Evolutionary conservation across 495 filamentous ascomycete species (phyloP).

Genomic region (Sphaerosporella brunnea): DNA sequence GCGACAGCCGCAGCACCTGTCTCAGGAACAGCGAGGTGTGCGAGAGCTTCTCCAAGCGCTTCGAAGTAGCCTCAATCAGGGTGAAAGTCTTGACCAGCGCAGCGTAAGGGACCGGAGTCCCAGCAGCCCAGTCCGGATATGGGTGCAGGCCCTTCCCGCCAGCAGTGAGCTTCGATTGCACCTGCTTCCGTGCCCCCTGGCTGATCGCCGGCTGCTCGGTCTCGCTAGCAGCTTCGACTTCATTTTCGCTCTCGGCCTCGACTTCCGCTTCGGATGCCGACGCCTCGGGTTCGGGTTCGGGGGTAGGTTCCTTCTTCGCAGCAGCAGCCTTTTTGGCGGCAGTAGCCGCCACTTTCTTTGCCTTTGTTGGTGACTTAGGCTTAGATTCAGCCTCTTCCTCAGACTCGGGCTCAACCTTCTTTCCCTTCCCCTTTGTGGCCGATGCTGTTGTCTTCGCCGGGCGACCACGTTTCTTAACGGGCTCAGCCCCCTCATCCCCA

Average conservation of each 20-base stretch:
- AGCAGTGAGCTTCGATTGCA: constrained; percentile 57
- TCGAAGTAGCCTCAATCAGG: constrained; percentile 79
- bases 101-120: constrained; percentile 80
- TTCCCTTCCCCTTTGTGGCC: constrained; percentile 21
- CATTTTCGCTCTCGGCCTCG: constrained; percentile 35
- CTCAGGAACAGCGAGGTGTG: constrained; percentile 81
- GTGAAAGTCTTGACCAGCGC: constrained; percentile 90
- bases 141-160: constrained; percentile 46
- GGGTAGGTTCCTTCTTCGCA: constrained; percentile 28
- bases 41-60: constrained; percentile 67
- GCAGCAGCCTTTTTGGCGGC: constrained; percentile 20
- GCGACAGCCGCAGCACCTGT: constrained; percentile 81
- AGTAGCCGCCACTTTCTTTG: constrained; percentile 23
- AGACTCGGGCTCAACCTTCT: constrained; percentile 31
- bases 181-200: constrained; percentile 60
- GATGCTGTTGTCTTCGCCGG: constrained; percentile 16
- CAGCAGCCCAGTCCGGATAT: constrained; percentile 84
- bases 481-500: constrained; percentile 5
- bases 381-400: constrained; percentile 29
- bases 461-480: constrained; percentile 13
- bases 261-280: constrained; percentile 31
- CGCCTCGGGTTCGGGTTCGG: constrained; percentile 25
- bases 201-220: constrained; percentile 59
- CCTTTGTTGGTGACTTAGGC: constrained; percentile 23
- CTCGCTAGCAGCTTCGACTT: constrained; percentile 39